Evolutionary conservation across 2,329 filamentous ascomycete species (phyloP).

Genomic region (Fusarium nygamai): DNA sequence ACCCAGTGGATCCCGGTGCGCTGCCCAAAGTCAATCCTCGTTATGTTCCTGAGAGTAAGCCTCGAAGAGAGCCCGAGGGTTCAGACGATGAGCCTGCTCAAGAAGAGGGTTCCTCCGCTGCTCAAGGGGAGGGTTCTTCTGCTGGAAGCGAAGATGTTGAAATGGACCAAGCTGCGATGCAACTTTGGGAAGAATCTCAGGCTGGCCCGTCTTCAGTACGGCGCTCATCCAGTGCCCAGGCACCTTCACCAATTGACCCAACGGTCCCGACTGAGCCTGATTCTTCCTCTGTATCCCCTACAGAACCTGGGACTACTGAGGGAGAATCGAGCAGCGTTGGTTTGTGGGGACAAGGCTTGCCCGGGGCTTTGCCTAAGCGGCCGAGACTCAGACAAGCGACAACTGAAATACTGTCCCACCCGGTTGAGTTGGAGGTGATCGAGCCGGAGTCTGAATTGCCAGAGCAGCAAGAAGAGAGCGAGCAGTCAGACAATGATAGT

Average conservation of each 20-base stretch:
- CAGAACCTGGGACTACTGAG: background rate
- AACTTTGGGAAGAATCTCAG: background rate
- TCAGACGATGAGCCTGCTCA: background rate
- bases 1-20: constrained; percentile 19
- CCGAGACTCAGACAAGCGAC: background rate
- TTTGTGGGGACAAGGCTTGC: background rate
- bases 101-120: background rate
- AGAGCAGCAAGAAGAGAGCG: background rate
- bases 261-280: background rate
- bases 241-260: constrained; percentile 4
- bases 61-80: background rate
- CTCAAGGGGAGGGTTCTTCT: background rate
- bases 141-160: background rate
- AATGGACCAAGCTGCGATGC: constrained; percentile 3
- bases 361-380: background rate
- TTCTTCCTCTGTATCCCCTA: background rate
- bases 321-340: background rate
- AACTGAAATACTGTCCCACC: background rate
- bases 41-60: constrained; percentile 31
- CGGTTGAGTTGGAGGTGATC: background rate
- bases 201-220: background rate
- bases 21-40: constrained; percentile 32
- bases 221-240: background rate
- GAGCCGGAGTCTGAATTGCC: background rate
- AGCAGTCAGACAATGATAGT: background rate